These are phyloP conservation scores for Macaranga tanarius DNA, from an alignment of 441 rosid species.

Conservation along the genomic window DNA sequence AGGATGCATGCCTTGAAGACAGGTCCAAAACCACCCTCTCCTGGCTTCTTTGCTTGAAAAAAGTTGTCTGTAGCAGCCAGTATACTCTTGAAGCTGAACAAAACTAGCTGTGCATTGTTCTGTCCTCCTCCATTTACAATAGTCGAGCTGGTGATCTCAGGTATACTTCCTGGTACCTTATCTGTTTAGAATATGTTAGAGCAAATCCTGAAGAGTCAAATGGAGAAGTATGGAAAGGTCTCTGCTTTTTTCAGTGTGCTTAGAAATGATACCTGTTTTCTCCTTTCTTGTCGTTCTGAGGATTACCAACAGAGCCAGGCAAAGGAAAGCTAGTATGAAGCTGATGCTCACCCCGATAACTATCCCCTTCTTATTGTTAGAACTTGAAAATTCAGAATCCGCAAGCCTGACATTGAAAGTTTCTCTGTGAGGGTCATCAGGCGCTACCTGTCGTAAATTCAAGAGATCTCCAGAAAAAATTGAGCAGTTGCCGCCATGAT, in stretches of 20 bases:
- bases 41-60: constrained; percentile 12
- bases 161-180: neutral
- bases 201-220: neutral
- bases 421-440: constrained; percentile 30
- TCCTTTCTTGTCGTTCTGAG: constrained; percentile 35
- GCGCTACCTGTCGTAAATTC: constrained; percentile 37
- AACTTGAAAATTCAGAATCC: constrained; percentile 44
- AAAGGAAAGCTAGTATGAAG: constrained; percentile 25
- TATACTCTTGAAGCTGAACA: constrained; percentile 6
- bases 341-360: constrained; percentile 32
- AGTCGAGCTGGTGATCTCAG: neutral
- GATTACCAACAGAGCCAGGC: constrained; percentile 30
- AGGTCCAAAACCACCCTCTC: constrained; percentile 17
- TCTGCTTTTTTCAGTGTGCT: neutral
- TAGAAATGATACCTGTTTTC: constrained; percentile 17
- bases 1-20: neutral
- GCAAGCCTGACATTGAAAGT: constrained; percentile 55
- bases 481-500: constrained; percentile 37
- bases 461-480: constrained; percentile 52
- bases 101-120: constrained; percentile 1
- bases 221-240: neutral
- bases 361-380: constrained; percentile 31
- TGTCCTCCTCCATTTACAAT: constrained; percentile 2
- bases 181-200: neutral
- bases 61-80: constrained; percentile 6